Base-by-base conservation (phyloP, 2,329 filamentous ascomycete species). In the Aspergillus sp. region DNA sequence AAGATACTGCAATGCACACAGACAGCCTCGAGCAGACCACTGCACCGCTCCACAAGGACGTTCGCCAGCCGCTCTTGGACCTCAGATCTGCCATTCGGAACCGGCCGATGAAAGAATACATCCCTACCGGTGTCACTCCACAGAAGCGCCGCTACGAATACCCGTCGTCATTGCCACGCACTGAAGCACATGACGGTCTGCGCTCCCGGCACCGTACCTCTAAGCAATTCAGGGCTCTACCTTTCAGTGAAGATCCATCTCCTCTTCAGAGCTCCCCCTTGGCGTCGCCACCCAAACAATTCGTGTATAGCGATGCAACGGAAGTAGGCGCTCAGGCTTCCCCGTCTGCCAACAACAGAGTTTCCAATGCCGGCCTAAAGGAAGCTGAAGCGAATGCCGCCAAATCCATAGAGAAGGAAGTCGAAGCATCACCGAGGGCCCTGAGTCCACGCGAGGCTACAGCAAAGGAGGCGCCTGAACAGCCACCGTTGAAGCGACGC, bases 71-170 rank as follows among this genome's bases (percentile, higher is more conserved):
- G 7, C 82, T 97, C 5, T 74, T 79, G 22, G 80, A 85, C 44
- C 82, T 99, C 22, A 84, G 90, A 7, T 79, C 84, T 16, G 81
- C 84, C n/a, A 83, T 96, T 44, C 74, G 80, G 14, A 75, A 72
- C 44, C 84, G 86, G 1, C 72, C 78, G 4, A 78, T 97, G 48
- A 80, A 85, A 49, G 91, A 96, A 67, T 97, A 97, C 69, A 78
- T 83, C 35, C 83, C 89, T 0, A 97, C 94, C 0, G 93, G 94
- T 47, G 80, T 87, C 44, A 97, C 94, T 1, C 94, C 94, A 0
- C 84, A 88, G 65, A 94, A 92, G 73, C 76, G 80, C 26, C 79
- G 84, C 48, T 99, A 97, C 71, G 79, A 83, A n/a, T 96, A 90
- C 65, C 89, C 90, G 0, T 88, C 82, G 1, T 77, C 81, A 2